Evolutionary conservation across 2,329 filamentous ascomycete genomes (phyloP), one percentile per base, ranked within the genome.

Genomic region (Ascochyta clinopodiicola): DNA sequence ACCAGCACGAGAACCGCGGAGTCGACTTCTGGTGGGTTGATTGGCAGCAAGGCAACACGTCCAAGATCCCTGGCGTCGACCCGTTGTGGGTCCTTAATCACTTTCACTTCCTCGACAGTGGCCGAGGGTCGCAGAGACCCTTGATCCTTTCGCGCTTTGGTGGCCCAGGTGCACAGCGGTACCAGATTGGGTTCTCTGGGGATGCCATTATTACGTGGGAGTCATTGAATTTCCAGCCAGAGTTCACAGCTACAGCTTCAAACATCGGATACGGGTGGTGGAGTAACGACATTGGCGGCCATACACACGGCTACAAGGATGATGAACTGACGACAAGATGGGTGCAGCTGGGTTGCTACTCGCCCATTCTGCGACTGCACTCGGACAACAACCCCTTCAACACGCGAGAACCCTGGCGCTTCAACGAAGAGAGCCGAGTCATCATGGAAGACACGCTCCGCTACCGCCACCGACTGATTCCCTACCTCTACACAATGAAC

Each of bases 201-300:
- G 86, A 88, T 60, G 82, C 82, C 0, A 71, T 84, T 39, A 81
- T 83, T 17, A 83, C 83, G 0, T 88, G 86, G 86, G 81, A 78
- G 0, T 85, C 83, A 0, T 78, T 88, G 15, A 69, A 79, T 13
- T 88, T 88, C 71, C 86, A 88, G 67, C 85, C 86, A 6, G 85
- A 88, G 63, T 88, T 88, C 63, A 89, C 86, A 0, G 83, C 85
- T 3, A 87, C 84, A 0, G 84, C 86, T 0, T 86, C 84, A 9
- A 88, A 89, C 68, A 86, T 88, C 55, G 86, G 86, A 0, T 88
- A 86, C 59, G 86, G 85, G 2, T 88, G 86, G 85, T 88, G 86
- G 86, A 86, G 82, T 44, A 86, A 88, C 67, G 86, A 88, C 59
- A 86, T 88, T 25, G 86, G 86, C n/a, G 86, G 86, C 0, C 86